Base-by-base conservation (phyloP, 176 grass and related monocot species). In the Phragmites australis region DNA sequence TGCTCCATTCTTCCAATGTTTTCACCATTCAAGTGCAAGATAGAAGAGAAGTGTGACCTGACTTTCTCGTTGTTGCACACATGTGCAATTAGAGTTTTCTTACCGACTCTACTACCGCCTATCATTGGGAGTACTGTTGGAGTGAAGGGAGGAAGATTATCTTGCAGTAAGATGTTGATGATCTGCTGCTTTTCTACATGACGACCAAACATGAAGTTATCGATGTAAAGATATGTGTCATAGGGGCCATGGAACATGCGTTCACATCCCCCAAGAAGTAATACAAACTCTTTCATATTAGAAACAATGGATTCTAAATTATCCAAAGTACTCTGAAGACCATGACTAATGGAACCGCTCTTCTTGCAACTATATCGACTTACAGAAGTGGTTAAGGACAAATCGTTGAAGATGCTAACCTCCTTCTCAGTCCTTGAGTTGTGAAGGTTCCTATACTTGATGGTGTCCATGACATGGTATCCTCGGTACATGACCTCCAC, bases 401-500 rank as follows among this genome's bases (percentile, higher is more conserved):
- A n/a, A n/a, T 51, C 18, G 25, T 23, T 21, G 10, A 52, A 57
- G 8, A 21, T 73, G 9, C 74, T 78, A 32, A 63, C 68, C 65
- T 80, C 76, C 1, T 48, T 30, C 65, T 74, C 21, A 3, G 15
- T 12, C 18, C 22, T 23, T 15, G 30, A 58, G 62, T 42, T 76
- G 41, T 19, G 5, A 48, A 68, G 61, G 17, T 4, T 18, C 9
- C 8, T 42, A 12, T 50, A 75, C 44, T 52, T 87, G 61, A 48
- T n/a, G 16, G 25, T 70, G 71, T 62, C 71, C 26, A 81, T 61
- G 27, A 68, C 70, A 42, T 75, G 50, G 18, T 81, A 75, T 7
- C 71, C 85, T 9, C 51, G 61, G 71, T 87, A 82, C 71, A 70
- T 82, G 43, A 48, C 52, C 23, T 61, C 72, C 15, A 22, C 23